phyloP scores from a whole-genome alignment of 148 eudicot species.

The Nepenthes mirabilis region DNA sequence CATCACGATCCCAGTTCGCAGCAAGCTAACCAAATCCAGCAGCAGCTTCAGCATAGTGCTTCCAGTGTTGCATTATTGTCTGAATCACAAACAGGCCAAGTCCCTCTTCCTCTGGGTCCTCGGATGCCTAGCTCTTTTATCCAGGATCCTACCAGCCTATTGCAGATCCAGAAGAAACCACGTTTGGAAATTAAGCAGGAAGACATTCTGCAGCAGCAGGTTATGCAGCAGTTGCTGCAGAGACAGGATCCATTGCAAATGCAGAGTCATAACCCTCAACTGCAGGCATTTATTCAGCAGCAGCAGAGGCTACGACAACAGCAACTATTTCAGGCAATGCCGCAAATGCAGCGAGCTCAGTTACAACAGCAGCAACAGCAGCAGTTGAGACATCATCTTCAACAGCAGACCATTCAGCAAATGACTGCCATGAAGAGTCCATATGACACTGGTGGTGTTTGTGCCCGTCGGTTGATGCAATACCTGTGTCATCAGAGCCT shows the following conservation, averaged over 20 bases:
- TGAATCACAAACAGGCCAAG: constrained; percentile 44
- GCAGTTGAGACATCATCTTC: constrained; percentile 56
- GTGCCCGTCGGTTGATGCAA: constrained; percentile 87
- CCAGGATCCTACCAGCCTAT: constrained; percentile 47
- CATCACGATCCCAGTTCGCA: constrained; percentile 55
- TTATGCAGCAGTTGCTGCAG: constrained; percentile 58
- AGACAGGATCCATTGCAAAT: constrained; percentile 69
- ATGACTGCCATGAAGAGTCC: constrained; percentile 51
- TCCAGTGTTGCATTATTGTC: constrained; percentile 52
- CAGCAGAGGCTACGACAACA: constrained; percentile 77
- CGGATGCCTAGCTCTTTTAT: constrained; percentile 39
- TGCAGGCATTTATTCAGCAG: constrained; percentile 73
- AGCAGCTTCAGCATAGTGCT: constrained; percentile 42
- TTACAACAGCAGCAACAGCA: constrained; percentile 54
- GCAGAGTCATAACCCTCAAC: constrained; percentile 56
- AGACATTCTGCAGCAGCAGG: constrained; percentile 63
- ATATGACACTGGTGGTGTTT: constrained; percentile 64
- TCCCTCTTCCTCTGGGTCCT: constrained; percentile 33
- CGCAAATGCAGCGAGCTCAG: constrained; percentile 56
- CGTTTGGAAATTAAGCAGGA: constrained; percentile 78
- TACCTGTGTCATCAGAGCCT: constrained; percentile 85
- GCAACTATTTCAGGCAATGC: constrained; percentile 63
- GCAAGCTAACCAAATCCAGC: constrained; percentile 35
- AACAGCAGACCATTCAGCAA: constrained; percentile 63
- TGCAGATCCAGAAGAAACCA: constrained; percentile 77